Conservation (phyloP, 148 eudicot genomes). For the Selenicereus undatus region DNA sequence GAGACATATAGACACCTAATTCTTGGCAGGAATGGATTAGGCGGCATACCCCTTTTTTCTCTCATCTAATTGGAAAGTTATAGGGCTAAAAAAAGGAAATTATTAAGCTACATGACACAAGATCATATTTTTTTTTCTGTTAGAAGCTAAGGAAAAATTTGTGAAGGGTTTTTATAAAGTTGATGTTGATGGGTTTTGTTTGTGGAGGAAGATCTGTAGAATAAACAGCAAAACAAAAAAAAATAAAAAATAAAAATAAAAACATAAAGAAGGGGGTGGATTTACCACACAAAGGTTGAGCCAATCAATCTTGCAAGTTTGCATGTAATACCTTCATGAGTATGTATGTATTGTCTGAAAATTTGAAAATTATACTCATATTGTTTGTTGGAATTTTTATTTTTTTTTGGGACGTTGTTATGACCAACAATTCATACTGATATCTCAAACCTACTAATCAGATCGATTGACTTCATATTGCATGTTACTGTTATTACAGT, state of each 20-base stretch:
- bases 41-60: slow-evolving; percentile 25
- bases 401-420: no score
- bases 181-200: slow-evolving; percentile 10
- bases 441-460: no score
- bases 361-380: no score
- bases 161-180: slow-evolving; percentile 10
- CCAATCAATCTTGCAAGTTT: no score
- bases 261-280: background rate
- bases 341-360: no score
- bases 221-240: no score
- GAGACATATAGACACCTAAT: slow-evolving; percentile 32
- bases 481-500: no score
- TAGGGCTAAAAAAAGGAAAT: slow-evolving; percentile 18
- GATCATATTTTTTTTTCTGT: slow-evolving; percentile 4
- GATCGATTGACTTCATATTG: no score
- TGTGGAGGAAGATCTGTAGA: slow-evolving; percentile 13
- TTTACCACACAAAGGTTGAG: background rate
- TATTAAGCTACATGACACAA: background rate
- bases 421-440: no score
- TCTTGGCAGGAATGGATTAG: slow-evolving; percentile 30
- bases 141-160: background rate
- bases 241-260: no score
- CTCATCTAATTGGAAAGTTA: slow-evolving; percentile 24
- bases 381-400: no score
- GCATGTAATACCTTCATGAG: no score